Percentiles rank a stretch among this genome's conserved stretches.
phyloP scores from a whole-genome alignment of 2,329 filamentous ascomycete genomes.

The Verticillium dahliae region DNA sequence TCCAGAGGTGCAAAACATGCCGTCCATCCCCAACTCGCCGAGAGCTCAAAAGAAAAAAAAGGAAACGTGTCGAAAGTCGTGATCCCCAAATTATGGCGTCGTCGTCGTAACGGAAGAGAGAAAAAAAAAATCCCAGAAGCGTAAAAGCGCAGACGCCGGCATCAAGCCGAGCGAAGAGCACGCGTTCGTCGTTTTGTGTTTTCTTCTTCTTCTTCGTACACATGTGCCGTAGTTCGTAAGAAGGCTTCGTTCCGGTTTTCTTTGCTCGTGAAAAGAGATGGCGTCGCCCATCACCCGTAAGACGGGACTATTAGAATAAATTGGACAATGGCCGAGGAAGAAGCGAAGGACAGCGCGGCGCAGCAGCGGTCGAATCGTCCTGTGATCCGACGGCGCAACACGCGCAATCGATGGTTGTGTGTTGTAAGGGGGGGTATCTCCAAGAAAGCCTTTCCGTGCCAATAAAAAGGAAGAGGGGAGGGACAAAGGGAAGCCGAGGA shows the following conservation, averaged over 20 bases:
- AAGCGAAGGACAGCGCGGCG: background rate
- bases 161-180: slow-evolving; percentile 22
- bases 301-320: slow-evolving; percentile 27
- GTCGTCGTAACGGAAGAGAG: slow-evolving; percentile 6
- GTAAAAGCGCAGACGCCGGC: slow-evolving; percentile 17
- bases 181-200: slow-evolving; percentile 9
- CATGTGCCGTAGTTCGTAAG: slow-evolving; percentile 19
- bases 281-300: slow-evolving; percentile 40
- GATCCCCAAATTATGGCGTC: background rate
- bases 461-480: slow-evolving; percentile 22
- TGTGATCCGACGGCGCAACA: slow-evolving; percentile 29
- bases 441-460: slow-evolving; percentile 36
- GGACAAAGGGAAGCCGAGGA: slow-evolving; percentile 21
- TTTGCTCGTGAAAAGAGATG: slow-evolving; percentile 32
- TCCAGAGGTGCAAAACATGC: slow-evolving; percentile 13
- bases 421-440: slow-evolving; percentile 28
- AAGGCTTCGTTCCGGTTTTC: slow-evolving; percentile 19
- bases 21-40: slow-evolving; percentile 1
- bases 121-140: slow-evolving; percentile 2
- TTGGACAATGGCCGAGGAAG: slow-evolving; percentile 18
- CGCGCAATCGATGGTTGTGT: slow-evolving; percentile 17
- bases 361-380: background rate
- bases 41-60: too few species aligned
- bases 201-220: slow-evolving; percentile 24
- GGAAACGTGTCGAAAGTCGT: slow-evolving; percentile 7